phyloP scores from a whole-genome alignment of 495 filamentous ascomycete species.

The Penicillium steckii region DNA sequence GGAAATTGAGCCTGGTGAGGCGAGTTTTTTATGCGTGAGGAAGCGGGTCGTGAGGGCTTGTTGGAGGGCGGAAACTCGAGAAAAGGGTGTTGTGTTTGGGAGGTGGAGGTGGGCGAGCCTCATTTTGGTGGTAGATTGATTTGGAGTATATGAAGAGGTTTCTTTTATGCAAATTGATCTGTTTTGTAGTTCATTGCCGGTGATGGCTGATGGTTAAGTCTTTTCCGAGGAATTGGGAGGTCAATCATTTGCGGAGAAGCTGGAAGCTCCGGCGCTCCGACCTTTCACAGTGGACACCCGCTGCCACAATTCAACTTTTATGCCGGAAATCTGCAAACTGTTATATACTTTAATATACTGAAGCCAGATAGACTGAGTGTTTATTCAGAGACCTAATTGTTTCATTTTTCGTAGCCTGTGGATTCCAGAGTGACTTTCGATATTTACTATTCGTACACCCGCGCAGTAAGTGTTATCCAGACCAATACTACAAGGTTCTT shows the following conservation, averaged over 20 bases:
- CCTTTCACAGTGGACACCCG: too few relatives aligned
- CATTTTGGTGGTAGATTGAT: conserved; percentile 19
- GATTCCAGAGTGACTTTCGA: too few relatives aligned
- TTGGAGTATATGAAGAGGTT: not conserved
- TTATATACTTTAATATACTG: too few relatives aligned
- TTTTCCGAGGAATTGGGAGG: conserved; percentile 21
- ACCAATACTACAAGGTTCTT: too few relatives aligned
- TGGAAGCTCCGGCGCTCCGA: conserved; percentile 14
- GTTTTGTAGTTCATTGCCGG: not conserved
- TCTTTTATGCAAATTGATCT: not conserved
- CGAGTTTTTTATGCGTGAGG: conserved; percentile 43
- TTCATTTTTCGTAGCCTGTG: too few relatives aligned
- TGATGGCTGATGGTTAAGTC: conserved; percentile 5
- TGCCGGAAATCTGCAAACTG: too few relatives aligned
- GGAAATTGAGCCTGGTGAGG: conserved; percentile 25
- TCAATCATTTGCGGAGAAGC: conserved; percentile 28
- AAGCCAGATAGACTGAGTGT: too few relatives aligned
- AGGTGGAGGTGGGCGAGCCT: conserved; percentile 71
- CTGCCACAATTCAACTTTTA: too few relatives aligned
- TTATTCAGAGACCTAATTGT: too few relatives aligned
- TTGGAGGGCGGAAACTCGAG: conserved; percentile 48
- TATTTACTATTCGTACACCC: too few relatives aligned
- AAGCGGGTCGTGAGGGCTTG: conserved; percentile 45
- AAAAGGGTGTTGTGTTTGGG: conserved; percentile 53
- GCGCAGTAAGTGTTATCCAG: too few relatives aligned